phyloP scores from a whole-genome alignment of 805 yeast genomes.

The Zygosaccharomyces pseudorouxii region DNA sequence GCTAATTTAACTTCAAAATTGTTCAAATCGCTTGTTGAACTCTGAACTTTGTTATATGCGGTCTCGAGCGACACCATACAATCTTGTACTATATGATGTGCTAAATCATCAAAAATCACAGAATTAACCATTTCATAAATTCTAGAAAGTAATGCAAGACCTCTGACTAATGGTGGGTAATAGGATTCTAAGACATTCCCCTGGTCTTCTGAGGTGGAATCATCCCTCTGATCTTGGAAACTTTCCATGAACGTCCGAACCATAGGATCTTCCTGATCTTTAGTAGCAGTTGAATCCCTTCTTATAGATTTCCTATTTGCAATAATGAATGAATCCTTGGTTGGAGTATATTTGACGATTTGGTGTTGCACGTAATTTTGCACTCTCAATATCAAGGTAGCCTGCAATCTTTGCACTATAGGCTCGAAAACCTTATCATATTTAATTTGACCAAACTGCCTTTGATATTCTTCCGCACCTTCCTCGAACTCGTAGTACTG shows the following conservation, averaged over 20 bases:
- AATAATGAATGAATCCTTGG: conserved; percentile 60
- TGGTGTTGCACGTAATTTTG: conserved; percentile 68
- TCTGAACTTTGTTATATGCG: conserved; percentile 45
- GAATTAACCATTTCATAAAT: conserved; percentile 78
- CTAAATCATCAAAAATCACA: conserved; percentile 78
- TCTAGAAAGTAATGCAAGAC: conserved; percentile 65
- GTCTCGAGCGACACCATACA: conserved; percentile 59
- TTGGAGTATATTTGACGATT: conserved; percentile 62
- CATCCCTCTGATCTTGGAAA: conserved; percentile 3
- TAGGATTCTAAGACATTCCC: conserved; percentile 26
- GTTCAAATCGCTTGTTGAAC: conserved; percentile 42
- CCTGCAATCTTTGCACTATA: conserved; percentile 69
- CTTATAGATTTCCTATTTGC: conserved; percentile 39
- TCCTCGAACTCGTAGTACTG: conserved; percentile 64
- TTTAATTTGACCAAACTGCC: conserved; percentile 36
- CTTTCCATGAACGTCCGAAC: conserved; percentile 13
- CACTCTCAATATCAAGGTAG: conserved; percentile 72
- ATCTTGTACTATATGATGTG: conserved; percentile 79
- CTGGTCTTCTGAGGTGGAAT: background rate
- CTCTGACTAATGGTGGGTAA: conserved; percentile 68
- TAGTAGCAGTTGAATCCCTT: conserved; percentile 5
- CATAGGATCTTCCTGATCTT: conserved; percentile 15
- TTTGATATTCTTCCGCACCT: conserved; percentile 28
- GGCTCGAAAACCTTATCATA: conserved; percentile 64
- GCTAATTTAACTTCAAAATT: conserved; percentile 56